Evolutionary conservation across 1,284 basidiomycete species (phyloP), one percentile per base, ranked within the genome.

Genomic region (Ganoderma lingzhi): DNA sequence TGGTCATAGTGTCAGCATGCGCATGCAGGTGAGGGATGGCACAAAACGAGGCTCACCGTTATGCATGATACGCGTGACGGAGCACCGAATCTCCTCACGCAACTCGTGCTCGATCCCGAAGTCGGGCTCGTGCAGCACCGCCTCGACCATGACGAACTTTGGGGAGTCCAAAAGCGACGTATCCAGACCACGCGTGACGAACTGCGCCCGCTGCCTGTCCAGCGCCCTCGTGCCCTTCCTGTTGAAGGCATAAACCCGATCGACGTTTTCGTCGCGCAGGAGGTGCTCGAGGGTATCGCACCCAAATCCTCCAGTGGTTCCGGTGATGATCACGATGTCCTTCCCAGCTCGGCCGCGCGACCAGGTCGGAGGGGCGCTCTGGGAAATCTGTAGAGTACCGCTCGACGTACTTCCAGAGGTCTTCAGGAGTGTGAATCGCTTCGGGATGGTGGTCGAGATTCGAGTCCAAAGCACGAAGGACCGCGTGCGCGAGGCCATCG

Each of bases 261-360:
- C 51, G 5, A 83, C 78, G 0, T 69, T 56, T 1, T 70, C 55
- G n/a, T 66, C 45, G 32, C 67, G 45, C 2, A 80, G 67, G 35
- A 83, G 71, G 44, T 73, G 66, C 0, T 75, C 73, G 5, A 84
- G 76, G 3, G 81, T 65, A 41, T 77, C 73, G 3, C 77, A 74
- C 3, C 82, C 82, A 0, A 83, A 70, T 3, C 76, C 72, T 2
- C 82, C 82, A 0, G 82, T 83, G 6, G 79, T 79, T 8, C 83
- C 83, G 0, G 82, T 83, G 5, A 84, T 63, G 28, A 82, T 63
- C n/a, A 81, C 76, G 6, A 76, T 71, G 28, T 80, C n/a, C 28
- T 30, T 14, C 35, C 12, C 1, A 58, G 63, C 37, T 30, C 23
- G 17, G 41, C 53, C 5, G 44, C 39, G n/a, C 32, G 66, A 51